phyloP scores from a whole-genome alignment of 257 asterid genomes.

The Buddleja alternifolia region DNA sequence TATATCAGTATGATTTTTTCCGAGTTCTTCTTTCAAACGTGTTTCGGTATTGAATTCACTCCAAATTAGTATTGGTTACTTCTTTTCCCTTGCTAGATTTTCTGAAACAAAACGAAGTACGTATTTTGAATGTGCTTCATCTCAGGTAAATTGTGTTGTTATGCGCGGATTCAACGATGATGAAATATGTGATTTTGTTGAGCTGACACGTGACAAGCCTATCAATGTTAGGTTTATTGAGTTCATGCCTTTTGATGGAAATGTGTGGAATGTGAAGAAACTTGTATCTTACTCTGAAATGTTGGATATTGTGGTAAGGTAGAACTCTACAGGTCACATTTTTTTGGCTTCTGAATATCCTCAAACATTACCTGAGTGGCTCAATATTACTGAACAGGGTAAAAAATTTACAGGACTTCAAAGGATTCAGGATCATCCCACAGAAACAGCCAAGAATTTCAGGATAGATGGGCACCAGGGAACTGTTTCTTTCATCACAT shows the following conservation, averaged over 20 bases:
- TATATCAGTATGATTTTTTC: background rate
- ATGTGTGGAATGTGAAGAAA: conserved; percentile 97
- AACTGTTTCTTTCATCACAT: conserved; percentile 90
- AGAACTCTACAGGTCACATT: conserved; percentile 37
- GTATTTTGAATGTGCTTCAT: conserved; percentile 25
- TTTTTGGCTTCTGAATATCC: conserved; percentile 16
- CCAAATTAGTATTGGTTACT: background rate
- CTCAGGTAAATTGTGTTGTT: conserved; percentile 91
- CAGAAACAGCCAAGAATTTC: conserved; percentile 97
- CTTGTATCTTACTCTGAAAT: conserved; percentile 91
- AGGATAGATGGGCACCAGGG: conserved; percentile 85
- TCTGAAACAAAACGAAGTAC: conserved; percentile 7
- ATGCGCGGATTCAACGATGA: conserved; percentile 99
- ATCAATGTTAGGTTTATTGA: conserved; percentile 93
- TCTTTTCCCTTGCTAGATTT: conserved; percentile 13
- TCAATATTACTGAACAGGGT: conserved; percentile 63
- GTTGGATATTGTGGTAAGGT: conserved; percentile 95
- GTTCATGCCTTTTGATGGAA: conserved; percentile 99
- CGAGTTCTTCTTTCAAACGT: background rate
- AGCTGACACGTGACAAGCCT: conserved; percentile 89
- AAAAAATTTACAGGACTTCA: conserved; percentile 67
- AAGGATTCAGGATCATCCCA: conserved; percentile 79
- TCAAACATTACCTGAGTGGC: conserved; percentile 36
- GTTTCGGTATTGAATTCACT: background rate
- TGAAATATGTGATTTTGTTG: conserved; percentile 89